Evolutionary conservation across 805 yeast genomes (phyloP).

Genomic region (Cyberlindnera euphorbiiphila): DNA sequence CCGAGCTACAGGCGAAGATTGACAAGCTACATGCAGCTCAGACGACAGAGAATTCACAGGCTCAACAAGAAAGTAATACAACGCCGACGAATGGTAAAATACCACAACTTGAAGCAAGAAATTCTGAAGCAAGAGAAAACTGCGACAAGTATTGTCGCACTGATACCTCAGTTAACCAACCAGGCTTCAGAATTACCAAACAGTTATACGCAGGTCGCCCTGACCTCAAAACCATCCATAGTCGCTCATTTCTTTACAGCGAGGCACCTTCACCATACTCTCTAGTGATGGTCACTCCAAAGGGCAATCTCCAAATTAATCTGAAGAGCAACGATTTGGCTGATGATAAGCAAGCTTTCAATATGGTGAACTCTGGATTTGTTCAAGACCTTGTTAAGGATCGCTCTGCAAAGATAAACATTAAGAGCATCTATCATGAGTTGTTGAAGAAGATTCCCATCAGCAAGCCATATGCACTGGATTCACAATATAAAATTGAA

Average conservation of each 20-base stretch:
- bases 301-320: constrained; percentile 14
- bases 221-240: constrained; percentile 30
- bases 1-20: constrained; percentile 4
- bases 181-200: constrained; percentile 39
- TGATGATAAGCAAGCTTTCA: constrained; percentile 11
- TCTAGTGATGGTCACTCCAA: constrained; percentile 13
- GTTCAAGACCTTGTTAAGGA: constrained; percentile 9
- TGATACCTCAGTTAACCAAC: constrained; percentile 18
- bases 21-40: constrained; percentile 1
- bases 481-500: constrained; percentile 6
- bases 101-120: constrained; percentile 3
- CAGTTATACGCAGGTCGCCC: constrained; percentile 33
- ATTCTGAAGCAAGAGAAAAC: too few relatives aligned
- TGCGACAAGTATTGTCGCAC: constrained; percentile 15
- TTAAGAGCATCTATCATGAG: constrained; percentile 5
- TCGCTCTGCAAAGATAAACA: constrained; percentile 4
- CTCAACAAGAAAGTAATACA: too few relatives aligned
- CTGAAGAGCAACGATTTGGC: constrained; percentile 4
- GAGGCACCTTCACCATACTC: constrained; percentile 26
- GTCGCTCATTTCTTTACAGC: constrained; percentile 38
- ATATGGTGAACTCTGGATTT: constrained; percentile 18
- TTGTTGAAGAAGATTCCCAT: constrained; percentile 1
- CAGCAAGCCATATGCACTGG: constrained; percentile 3
- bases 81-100: too few relatives aligned
- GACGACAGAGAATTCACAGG: too few relatives aligned